phyloP scores from a whole-genome alignment of 2,329 filamentous ascomycete species.

The Colletotrichum chlorophyti region DNA sequence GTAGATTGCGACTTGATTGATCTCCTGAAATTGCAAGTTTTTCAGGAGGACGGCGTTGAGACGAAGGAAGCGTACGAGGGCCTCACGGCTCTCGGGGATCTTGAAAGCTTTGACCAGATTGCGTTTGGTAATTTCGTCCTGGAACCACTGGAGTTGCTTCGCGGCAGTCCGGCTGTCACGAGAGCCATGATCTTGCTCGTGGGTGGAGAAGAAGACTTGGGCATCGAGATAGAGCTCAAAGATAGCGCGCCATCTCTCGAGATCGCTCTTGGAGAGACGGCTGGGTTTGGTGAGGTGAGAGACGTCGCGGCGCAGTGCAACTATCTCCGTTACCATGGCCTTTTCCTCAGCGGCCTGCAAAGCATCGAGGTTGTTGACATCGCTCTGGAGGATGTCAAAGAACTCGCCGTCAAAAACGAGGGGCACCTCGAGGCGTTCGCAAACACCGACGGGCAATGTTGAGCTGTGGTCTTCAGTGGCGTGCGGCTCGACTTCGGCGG shows the following conservation, averaged over 20 bases:
- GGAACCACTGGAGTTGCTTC: slow-evolving; percentile 74
- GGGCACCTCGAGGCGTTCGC: slow-evolving; percentile 70
- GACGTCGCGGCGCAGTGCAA: slow-evolving; percentile 69
- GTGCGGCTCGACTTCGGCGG: slow-evolving; percentile 24
- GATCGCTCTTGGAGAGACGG: slow-evolving; percentile 67
- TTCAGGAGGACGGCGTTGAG: slow-evolving; percentile 81
- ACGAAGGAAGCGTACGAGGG: slow-evolving; percentile 72
- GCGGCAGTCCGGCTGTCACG: slow-evolving; percentile 71
- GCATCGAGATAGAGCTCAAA: slow-evolving; percentile 84
- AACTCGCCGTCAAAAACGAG: slow-evolving; percentile 81
- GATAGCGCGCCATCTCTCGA: slow-evolving; percentile 80
- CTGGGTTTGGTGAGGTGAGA: slow-evolving; percentile 69
- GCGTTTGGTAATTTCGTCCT: slow-evolving; percentile 67
- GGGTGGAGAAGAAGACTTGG: slow-evolving; percentile 81
- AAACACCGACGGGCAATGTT: not conserved
- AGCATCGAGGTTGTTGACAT: slow-evolving; percentile 72
- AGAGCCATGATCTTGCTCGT: slow-evolving; percentile 73
- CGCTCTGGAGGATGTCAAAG: slow-evolving; percentile 76
- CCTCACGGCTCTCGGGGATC: slow-evolving; percentile 67
- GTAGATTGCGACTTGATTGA: slow-evolving; percentile 77
- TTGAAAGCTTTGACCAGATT: slow-evolving; percentile 69
- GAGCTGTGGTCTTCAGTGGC: slow-evolving; percentile 18
- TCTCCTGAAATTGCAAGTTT: slow-evolving; percentile 82
- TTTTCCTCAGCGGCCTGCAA: slow-evolving; percentile 72
- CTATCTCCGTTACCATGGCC: slow-evolving; percentile 68